Base-by-base conservation (phyloP, 768 basidiomycete species). In the Auriscalpium vulgare region DNA sequence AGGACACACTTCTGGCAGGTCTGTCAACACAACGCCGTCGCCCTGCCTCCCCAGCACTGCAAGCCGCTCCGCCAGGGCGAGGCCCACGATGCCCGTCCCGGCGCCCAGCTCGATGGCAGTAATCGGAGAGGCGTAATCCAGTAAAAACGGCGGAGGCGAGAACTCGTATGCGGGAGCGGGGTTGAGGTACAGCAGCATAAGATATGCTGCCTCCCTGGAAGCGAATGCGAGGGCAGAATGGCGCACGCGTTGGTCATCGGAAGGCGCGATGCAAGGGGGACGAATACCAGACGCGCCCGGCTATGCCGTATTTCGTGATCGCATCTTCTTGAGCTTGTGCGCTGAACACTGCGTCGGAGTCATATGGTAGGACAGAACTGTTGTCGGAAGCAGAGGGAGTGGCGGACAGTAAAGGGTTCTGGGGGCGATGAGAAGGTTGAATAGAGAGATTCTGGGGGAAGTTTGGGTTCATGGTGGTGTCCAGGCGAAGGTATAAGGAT, bases 31-130 rank as follows among this genome's bases (percentile, higher is more conserved):
- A 53, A 81, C 62, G 11, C 70, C 62, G 48, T 68, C 68, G 16
- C 56, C 56, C 4, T 54, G 51, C 34, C 50, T 21, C 13, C 45
- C 52, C 6, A 36, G 21, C 7, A 56, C 54, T 0, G 44, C 49
- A 17, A 88, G 74, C 37, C 77, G 55, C 3, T 73, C 63, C 49
- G 83, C 81, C 13, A 81, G 63, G 7, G 70, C 67, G 19, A 77
- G 68, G 10, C 72, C 80, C 10, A 88, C 81, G 52, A 85, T 71
- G 19, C 91, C 84, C 17, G 83, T 79, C 2, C 93, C 91, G 10
- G 90, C 86, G 10, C 91, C 92, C 5, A 94, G 77, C 69, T 95
- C 91, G 51, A 95, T 66, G 13, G 84, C 71, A 1, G 74, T 72
- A 16, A 66, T 59, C 34, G 67, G 56, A 29, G 29, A 17, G 50